These are phyloP conservation scores for Taphrina deformans DNA, from an alignment of 1,139 yeast species.

Conservation along the genomic window DNA sequence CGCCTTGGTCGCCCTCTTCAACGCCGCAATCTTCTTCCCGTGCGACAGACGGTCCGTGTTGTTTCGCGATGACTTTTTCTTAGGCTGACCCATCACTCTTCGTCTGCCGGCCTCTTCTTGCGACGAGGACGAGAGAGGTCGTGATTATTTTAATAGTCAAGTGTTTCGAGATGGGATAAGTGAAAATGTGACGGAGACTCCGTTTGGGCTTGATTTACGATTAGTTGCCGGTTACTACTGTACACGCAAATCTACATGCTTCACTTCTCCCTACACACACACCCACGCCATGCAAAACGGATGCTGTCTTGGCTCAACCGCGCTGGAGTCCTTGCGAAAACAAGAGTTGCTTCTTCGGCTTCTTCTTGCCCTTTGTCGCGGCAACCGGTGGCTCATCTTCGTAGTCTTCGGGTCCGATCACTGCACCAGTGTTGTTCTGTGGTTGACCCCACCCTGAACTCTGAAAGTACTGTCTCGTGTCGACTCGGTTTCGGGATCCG, in stretches of 20 bases:
- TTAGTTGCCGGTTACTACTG: neutral
- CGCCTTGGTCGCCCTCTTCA: slow-evolving; percentile 11
- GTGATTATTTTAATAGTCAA: neutral
- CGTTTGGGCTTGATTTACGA: neutral
- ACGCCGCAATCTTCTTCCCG: slow-evolving; percentile 23
- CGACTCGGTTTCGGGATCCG: slow-evolving; percentile 4
- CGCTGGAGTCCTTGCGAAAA: slow-evolving; percentile 31
- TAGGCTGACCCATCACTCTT: neutral
- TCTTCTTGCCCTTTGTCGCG: slow-evolving; percentile 25
- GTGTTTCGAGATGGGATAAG: neutral
- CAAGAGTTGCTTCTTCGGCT: slow-evolving; percentile 27
- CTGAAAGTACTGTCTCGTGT: slow-evolving; percentile 20
- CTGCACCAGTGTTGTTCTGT: neutral
- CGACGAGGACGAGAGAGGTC: neutral
- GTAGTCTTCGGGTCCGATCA: slow-evolving; percentile 23
- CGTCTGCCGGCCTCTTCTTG: neutral
- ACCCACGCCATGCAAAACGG: neutral
- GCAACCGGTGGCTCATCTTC: neutral
- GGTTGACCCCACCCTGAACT: slow-evolving; percentile 5
- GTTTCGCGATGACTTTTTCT: slow-evolving; percentile 5
- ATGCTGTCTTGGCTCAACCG: slow-evolving; percentile 13
- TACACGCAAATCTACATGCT: neutral
- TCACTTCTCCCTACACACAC: neutral
- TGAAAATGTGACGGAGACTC: neutral
- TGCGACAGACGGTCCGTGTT: slow-evolving; percentile 25